A percentile compares a stretch with the other conserved stretches of the same genome.
Evolutionary conservation across 352 stramenopile species (phyloP).

Genomic region (Globisporangium solare): DNA sequence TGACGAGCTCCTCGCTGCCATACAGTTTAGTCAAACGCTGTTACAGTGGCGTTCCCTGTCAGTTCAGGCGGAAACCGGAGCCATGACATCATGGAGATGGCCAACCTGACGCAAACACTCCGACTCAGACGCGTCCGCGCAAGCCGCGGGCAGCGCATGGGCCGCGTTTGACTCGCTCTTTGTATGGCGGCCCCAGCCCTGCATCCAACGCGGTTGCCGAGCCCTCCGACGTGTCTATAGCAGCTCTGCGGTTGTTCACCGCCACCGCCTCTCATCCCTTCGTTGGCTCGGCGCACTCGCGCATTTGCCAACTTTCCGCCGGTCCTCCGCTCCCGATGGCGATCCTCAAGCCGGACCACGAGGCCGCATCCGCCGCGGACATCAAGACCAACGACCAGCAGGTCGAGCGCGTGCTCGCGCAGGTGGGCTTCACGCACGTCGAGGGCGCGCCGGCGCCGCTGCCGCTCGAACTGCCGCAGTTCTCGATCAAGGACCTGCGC

Average conservation of each 20-base stretch:
- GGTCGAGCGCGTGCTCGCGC: slow-evolving; percentile 40
- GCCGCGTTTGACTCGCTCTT: not conserved
- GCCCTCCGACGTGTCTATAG: not conserved
- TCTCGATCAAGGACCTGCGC: slow-evolving; percentile 89
- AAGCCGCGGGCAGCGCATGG: too few species aligned
- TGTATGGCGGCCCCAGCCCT: not conserved
- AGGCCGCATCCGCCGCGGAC: slow-evolving; percentile 28
- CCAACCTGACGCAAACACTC: slow-evolving; percentile 8
- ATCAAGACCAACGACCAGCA: slow-evolving; percentile 14
- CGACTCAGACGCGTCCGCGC: not conserved
- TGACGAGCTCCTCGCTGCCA: too few species aligned
- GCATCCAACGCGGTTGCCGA: not conserved
- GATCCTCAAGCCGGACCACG: slow-evolving; percentile 59
- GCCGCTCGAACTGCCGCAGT: slow-evolving; percentile 77
- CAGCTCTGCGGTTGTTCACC: not conserved
- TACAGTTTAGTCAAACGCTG: not conserved
- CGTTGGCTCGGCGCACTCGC: slow-evolving; percentile 17
- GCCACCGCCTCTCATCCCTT: not conserved
- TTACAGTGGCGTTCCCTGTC: too few species aligned
- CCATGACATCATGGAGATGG: slow-evolving; percentile 12
- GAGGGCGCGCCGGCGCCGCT: slow-evolving; percentile 71
- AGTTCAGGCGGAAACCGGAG: too few species aligned
- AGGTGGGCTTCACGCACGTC: slow-evolving; percentile 68
- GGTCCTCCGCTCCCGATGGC: slow-evolving; percentile 31
- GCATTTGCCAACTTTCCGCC: slow-evolving; percentile 20